phyloP scores from a whole-genome alignment of 345 rosid genomes.

The Noccaea caerulescens region DNA sequence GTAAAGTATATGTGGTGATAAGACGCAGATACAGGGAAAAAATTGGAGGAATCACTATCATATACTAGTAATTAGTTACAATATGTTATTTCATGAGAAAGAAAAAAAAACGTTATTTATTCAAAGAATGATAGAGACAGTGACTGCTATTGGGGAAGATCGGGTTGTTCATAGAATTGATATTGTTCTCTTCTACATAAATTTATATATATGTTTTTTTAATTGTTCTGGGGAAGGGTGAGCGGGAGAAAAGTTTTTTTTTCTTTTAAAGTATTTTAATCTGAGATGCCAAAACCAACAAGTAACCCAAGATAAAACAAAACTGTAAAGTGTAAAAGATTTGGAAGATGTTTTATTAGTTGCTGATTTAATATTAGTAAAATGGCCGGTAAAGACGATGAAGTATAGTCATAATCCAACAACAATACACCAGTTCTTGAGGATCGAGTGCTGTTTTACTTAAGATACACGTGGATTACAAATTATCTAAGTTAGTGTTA shows the following conservation, averaged over 20 bases:
- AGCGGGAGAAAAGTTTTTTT: constrained; percentile 7
- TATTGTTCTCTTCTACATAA: background rate
- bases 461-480: background rate
- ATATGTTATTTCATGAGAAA: background rate
- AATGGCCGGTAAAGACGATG: constrained; percentile 6
- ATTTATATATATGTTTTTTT: background rate
- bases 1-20: constrained; percentile 43
- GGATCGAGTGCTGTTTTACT: background rate
- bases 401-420: constrained; percentile 23
- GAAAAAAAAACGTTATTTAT: background rate
- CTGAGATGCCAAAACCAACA: constrained; percentile 30
- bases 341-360: background rate
- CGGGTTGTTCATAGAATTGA: background rate
- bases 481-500: constrained; percentile 21
- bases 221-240: background rate
- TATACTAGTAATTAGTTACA: background rate
- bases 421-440: background rate
- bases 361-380: constrained; percentile 1
- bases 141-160: constrained; percentile 7
- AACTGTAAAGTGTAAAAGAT: background rate
- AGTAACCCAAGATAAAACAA: constrained; percentile 28
- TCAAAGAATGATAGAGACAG: constrained; percentile 22
- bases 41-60: constrained; percentile 24
- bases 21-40: constrained; percentile 40
- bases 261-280: background rate